Base-by-base conservation (phyloP, 192 early-diverging fungal species). In the Umbelopsis sp. region DNA sequence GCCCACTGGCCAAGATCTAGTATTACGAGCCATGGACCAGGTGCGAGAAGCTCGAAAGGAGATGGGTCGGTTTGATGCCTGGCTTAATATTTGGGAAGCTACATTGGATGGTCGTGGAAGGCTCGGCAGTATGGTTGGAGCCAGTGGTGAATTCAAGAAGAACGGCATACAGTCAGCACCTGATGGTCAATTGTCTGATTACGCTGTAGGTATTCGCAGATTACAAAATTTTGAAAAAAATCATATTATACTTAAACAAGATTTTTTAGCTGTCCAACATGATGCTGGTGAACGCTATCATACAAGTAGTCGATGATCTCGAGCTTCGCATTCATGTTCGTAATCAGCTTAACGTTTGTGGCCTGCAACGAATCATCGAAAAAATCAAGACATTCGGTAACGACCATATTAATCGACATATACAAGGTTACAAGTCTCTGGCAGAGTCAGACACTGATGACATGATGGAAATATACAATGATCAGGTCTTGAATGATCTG, bases 101-200 rank as follows among this genome's bases (percentile, higher is more conserved):
- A 88, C 89, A 18, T 83, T 94, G 27, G 89, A 91, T 66, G 91
- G 92, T 1, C 87, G 92, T 23, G 92, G 92, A 8, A 84, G 89
- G 18, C 88, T 91, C 79, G 92, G 92, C 21, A 91, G 88, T 74
- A 85, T 90, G 65, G 90, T 94, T 0, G 90, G 91, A 20, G 91
- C 87, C 22, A 89, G 88, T 49, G 88, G 89, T 35, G 92, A 93
- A 61, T 78, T 90, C 73, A 88, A 86, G 33, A 85, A 89, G 68
- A 49, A 70, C 37, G 72, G 72, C 45, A 35, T 61, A 61, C 55
- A 61, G 18, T 61, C 55, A 45, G 86, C 88, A 9, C 80, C 87
- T 2, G 92, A 94, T 74, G 85, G 81, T 52, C 87, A 91, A 53
- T 75, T 94, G 30, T 87, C 81, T 45, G 91, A 94, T 79, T 94